A percentile compares a stretch with the other conserved stretches of the same genome.
Conservation (phyloP, 1,284 basidiomycete species). For the Pseudozyma tsukubaensis region DNA sequence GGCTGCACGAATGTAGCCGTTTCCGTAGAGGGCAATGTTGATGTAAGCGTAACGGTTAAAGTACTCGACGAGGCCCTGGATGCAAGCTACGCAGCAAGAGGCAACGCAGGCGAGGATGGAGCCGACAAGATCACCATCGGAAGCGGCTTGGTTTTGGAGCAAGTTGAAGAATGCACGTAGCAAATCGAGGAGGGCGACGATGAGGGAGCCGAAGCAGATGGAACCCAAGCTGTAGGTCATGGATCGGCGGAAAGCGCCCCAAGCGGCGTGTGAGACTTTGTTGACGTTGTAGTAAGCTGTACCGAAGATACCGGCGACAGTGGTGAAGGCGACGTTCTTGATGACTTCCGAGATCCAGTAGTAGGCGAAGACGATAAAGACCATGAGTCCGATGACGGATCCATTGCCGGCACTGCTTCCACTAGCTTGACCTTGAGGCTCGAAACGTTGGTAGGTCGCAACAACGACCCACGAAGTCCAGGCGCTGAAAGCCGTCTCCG, state of each 20-base stretch:
- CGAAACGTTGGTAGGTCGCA: slow-evolving; percentile 60
- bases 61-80: slow-evolving; percentile 72
- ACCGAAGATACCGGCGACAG: slow-evolving; percentile 61
- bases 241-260: slow-evolving; percentile 78
- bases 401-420: slow-evolving; percentile 46
- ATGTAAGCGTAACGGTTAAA: slow-evolving; percentile 73
- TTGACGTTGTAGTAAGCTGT: slow-evolving; percentile 57
- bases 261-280: slow-evolving; percentile 76
- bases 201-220: slow-evolving; percentile 88
- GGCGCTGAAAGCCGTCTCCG: slow-evolving; percentile 57
- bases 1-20: slow-evolving; percentile 84
- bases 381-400: slow-evolving; percentile 60
- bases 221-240: slow-evolving; percentile 86
- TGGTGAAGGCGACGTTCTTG: slow-evolving; percentile 63
- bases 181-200: slow-evolving; percentile 86
- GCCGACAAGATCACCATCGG: slow-evolving; percentile 80
- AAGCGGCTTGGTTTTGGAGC: slow-evolving; percentile 77
- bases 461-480: slow-evolving; percentile 62
- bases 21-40: slow-evolving; percentile 88
- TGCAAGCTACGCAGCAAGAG: slow-evolving; percentile 74
- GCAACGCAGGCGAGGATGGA: slow-evolving; percentile 82
- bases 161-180: slow-evolving; percentile 77
- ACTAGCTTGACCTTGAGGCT: slow-evolving; percentile 40
- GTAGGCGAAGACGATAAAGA: slow-evolving; percentile 58
- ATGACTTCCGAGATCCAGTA: slow-evolving; percentile 61